Conservation (phyloP, 1,284 basidiomycete species). For the Anthracocystis setariae region DNA sequence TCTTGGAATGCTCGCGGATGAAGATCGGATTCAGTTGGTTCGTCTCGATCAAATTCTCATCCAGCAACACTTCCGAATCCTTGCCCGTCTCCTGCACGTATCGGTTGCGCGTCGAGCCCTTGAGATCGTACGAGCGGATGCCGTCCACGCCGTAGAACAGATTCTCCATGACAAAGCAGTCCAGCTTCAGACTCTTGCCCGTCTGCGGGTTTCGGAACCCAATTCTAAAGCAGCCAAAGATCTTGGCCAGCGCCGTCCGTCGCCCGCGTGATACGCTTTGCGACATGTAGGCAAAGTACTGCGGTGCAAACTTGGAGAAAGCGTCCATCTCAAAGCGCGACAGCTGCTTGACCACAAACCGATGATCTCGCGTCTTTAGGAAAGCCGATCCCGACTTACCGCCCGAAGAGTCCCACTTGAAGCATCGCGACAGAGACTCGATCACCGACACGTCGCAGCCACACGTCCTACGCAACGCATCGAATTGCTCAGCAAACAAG, state of each 20-base stretch:
- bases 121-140: conserved; percentile 72
- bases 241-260: conserved; percentile 92
- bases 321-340: conserved; percentile 91
- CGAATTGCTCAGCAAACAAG: conserved; percentile 96
- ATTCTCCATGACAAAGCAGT: conserved; percentile 95
- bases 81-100: conserved; percentile 87
- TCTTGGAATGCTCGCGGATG: conserved; percentile 92
- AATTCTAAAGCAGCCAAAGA: conserved; percentile 96
- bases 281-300: conserved; percentile 97
- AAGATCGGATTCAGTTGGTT: conserved; percentile 79
- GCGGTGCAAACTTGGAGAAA: conserved; percentile 95
- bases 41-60: conserved; percentile 85
- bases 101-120: conserved; percentile 64
- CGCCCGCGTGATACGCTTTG: conserved; percentile 72
- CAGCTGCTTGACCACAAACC: conserved; percentile 97
- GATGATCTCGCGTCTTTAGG: conserved; percentile 88
- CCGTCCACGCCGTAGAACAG: conserved; percentile 91
- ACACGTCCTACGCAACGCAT: conserved; percentile 88
- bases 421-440: conserved; percentile 89
- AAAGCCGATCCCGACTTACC: conserved; percentile 98
- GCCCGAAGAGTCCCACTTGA: conserved; percentile 94
- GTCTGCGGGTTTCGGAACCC: conserved; percentile 85
- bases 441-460: conserved; percentile 93
- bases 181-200: conserved; percentile 87
- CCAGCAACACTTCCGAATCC: conserved; percentile 86